Evolutionary conservation across 805 yeast species (phyloP).

Genomic region (Babjeviella inositovora): DNA sequence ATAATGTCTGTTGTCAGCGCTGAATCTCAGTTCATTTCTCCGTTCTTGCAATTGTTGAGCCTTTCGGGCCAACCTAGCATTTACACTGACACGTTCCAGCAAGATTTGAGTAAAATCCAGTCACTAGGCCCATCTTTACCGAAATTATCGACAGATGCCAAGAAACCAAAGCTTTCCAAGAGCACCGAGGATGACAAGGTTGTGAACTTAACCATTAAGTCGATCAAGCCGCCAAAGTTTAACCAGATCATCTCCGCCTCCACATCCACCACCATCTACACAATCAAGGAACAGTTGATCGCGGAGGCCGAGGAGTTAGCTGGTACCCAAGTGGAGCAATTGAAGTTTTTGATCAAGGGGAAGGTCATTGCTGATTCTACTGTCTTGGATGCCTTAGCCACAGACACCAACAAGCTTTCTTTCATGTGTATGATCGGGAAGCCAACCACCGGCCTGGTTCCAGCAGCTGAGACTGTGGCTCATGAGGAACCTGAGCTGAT

Average conservation of each 20-base stretch:
- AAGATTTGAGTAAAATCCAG: slow-evolving; percentile 7
- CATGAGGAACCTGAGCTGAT: no score
- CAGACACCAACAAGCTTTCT: slow-evolving; percentile 6
- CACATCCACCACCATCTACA: no score
- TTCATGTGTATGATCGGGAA: slow-evolving; percentile 15
- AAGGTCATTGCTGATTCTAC: slow-evolving; percentile 22
- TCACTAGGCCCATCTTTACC: slow-evolving; percentile 20
- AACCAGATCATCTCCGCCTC: no score
- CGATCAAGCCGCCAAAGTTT: slow-evolving; percentile 26
- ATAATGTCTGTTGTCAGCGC: slow-evolving; percentile 1
- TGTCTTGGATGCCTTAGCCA: slow-evolving; percentile 4
- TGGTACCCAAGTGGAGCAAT: slow-evolving; percentile 10
- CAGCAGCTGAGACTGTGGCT: slow-evolving; percentile 1
- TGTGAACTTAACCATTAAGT: slow-evolving; percentile 10
- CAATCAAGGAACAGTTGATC: slow-evolving; percentile 14
- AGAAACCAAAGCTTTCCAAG: background rate
- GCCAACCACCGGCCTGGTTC: background rate
- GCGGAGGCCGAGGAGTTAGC: slow-evolving; percentile 8
- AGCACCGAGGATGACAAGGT: background rate
- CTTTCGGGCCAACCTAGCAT: slow-evolving; percentile 10
- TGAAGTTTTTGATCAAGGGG: slow-evolving; percentile 21
- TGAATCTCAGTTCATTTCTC: slow-evolving; percentile 12
- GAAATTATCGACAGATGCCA: slow-evolving; percentile 13
- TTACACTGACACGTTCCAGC: background rate
- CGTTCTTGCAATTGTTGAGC: slow-evolving; percentile 16